Conservation (phyloP, 208 protist species). For the Leishmania braziliensis region DNA sequence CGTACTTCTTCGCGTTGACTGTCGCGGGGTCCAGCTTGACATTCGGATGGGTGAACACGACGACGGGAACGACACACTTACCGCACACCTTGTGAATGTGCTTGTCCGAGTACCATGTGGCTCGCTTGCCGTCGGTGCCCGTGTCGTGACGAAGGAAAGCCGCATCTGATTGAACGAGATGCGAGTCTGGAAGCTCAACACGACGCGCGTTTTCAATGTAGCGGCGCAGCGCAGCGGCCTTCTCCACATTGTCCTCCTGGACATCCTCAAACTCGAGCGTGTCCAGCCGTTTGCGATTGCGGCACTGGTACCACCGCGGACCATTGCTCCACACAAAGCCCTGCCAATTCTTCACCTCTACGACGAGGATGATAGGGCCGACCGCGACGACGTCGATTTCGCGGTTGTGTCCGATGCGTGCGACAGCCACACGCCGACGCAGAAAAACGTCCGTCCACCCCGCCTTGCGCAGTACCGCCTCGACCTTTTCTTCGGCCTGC, state of each 20-base stretch:
- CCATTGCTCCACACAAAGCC: slow-evolving; percentile 89
- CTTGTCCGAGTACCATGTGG: slow-evolving; percentile 83
- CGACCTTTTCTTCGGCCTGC: slow-evolving; percentile 75
- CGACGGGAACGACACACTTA: slow-evolving; percentile 68
- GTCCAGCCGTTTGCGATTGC: slow-evolving; percentile 33
- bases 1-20: slow-evolving; percentile 60
- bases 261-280: slow-evolving; percentile 89
- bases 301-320: slow-evolving; percentile 78
- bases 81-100: slow-evolving; percentile 77
- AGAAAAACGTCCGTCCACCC: slow-evolving; percentile 84
- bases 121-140: slow-evolving; percentile 5
- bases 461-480: slow-evolving; percentile 61
- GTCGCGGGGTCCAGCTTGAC: slow-evolving; percentile 78
- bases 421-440: slow-evolving; percentile 73
- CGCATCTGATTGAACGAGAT: slow-evolving; percentile 13
- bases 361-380: slow-evolving; percentile 75
- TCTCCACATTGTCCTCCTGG: slow-evolving; percentile 80
- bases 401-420: slow-evolving; percentile 82
- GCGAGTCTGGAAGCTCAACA: slow-evolving; percentile 67
- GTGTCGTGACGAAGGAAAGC: slow-evolving; percentile 7
- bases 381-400: slow-evolving; percentile 91
- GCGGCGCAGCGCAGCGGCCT: slow-evolving; percentile 79
- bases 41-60: slow-evolving; percentile 83
- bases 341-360: slow-evolving; percentile 93
- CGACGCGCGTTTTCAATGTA: slow-evolving; percentile 83